Base-by-base conservation (phyloP, 2,329 filamentous ascomycete species). In the Leptographium procerum region DNA sequence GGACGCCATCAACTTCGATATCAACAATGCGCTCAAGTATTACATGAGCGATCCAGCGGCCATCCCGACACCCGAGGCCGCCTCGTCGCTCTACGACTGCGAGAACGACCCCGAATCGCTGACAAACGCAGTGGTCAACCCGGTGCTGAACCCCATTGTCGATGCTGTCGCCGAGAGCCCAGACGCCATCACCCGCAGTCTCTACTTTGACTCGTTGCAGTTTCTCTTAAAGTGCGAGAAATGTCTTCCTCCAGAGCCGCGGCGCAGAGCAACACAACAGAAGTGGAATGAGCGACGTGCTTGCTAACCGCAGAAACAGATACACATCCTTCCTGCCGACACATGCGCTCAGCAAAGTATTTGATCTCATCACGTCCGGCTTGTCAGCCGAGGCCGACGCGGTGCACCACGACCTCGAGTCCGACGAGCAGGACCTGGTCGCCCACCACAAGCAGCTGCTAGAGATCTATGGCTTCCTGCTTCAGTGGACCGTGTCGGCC, bases 191-290 rank as follows among this genome's bases (percentile, higher is more conserved):
- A 85, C 84, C 62, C 86, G 86, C 72, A 82, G 85, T 67, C 81
- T 84, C 56, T 82, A 86, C 64, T 91, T 97, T 75, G 92, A 99
- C 76, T 96, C 91, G 62, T 73, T 99, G 66, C 92, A 96, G 72
- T 96, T 96, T 69, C 77, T 99, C 60, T 81, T 99, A 76, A 99
- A 99, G 92, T 97, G 84, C 78, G 90, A n/a, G n/a, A n/a, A n/a
- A n/a, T n/a, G n/a, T 83, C 11, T 19, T 19, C 13, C 6, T 19
- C 40, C 13, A n/a, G 14, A 3, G 14, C 6, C 10, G 10, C 5
- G 40, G 16, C 40, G 7, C 40, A 16, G 14, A 14, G 14, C 40
- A 16, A 16, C 7, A 14, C 16, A 19, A 43, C 33, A 34, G 33
- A 34, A 14, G 14, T 34, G 33, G 33, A 34, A 34, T 34, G 40